Percentiles rank a stretch among this genome's conserved stretches.
Evolutionary conservation across 208 protist species (phyloP).

Genomic region (Crithidia acanthocephali): DNA sequence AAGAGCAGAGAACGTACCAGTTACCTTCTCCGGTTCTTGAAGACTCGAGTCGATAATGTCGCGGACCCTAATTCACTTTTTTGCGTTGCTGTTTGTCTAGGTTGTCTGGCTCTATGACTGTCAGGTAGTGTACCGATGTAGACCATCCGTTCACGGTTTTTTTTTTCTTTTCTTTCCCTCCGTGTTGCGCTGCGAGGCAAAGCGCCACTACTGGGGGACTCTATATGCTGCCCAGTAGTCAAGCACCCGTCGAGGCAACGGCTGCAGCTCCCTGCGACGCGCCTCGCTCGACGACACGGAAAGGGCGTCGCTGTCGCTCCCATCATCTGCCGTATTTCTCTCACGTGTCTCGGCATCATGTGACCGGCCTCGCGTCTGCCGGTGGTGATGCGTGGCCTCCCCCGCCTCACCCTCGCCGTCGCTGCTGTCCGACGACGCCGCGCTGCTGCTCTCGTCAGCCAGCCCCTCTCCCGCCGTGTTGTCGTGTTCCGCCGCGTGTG

Average conservation of each 20-base stretch:
- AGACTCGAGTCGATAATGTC: too few species aligned
- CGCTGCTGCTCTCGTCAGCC: neutral
- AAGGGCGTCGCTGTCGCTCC: conserved; percentile 12
- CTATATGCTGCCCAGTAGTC: conserved; percentile 47
- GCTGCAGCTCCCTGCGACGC: neutral
- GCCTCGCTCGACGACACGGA: conserved; percentile 10
- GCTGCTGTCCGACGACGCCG: conserved; percentile 3
- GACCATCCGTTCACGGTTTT: too few species aligned
- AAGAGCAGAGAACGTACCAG: too few species aligned
- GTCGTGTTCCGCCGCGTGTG: too few species aligned
- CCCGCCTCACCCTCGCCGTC: neutral
- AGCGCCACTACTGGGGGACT: neutral
- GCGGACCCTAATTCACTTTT: neutral
- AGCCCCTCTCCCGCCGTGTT: too few species aligned
- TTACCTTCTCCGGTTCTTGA: too few species aligned
- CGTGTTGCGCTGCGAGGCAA: neutral
- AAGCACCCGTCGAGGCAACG: conserved; percentile 30
- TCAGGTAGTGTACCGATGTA: too few species aligned
- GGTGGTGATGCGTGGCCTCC: neutral
- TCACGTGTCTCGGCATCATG: neutral
- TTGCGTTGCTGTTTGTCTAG: neutral
- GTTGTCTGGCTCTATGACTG: too few species aligned
- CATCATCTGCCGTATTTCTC: neutral
- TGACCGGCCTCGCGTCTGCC: neutral
- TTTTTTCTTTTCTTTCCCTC: neutral